Evolutionary conservation across 2,329 filamentous ascomycete species (phyloP), one percentile per base, ranked within the genome.

Genomic region (Trichoderma brevicompactum): DNA sequence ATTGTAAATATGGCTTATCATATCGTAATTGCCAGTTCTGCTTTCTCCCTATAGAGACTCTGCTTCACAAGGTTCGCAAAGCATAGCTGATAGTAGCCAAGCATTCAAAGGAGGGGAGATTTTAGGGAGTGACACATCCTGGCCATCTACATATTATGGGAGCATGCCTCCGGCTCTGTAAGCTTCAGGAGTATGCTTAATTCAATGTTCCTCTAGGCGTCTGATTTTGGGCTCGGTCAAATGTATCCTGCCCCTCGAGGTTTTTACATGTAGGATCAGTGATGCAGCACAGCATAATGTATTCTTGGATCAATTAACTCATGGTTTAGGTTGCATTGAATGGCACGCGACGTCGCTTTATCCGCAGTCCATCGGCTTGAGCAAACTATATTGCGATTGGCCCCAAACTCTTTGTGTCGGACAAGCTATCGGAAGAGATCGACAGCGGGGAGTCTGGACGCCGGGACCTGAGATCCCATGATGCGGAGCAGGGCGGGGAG

Each of bases 381-480:
- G 23, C 17, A 49, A n/a, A 7, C 44, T 15, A 15, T 44, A n/a
- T 52, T 34, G 61, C 52, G 50, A 64, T 55, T 64, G 43, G 36
- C 38, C 40, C 50, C 15, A 17, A 32, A 9, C 2, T 10, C 23
- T 43, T 48, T 13, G 52, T 32, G 61, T 56, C 40, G 61, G 61
- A 43, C 61, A 58, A 44, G 34, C 17, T 17, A 44, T 43, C 9
- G 3, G 28, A 36, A 23, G 44, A 38, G 54, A 59, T 53, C 53
- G 62, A 46, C 28, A 40, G 62, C 40, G 53, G 62, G 53, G 46
- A 44, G 44, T 19, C 52, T 62, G 17, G 17, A 38, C 61, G 8
- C n/a, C 41, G 43, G 44, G 34, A n/a, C 61, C 34, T 49, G 52
- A 64, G 52, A 56, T 64, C 61, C 61, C 52, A 64, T 64, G 61